Conservation (phyloP, 371 early-diverging fungal genomes). For the Mucor velutinosus region DNA sequence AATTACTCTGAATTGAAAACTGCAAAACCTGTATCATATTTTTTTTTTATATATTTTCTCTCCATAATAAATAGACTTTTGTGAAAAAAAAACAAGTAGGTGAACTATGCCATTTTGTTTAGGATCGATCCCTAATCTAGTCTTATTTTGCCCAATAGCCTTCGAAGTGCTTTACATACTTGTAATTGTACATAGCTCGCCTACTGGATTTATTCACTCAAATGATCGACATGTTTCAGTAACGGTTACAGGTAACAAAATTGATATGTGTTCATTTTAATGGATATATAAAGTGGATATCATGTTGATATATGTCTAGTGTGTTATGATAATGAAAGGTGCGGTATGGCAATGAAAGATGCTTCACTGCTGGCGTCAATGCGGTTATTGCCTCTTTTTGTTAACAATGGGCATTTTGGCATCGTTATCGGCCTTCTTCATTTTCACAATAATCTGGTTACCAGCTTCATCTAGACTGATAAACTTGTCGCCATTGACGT, state of each 20-base stretch:
- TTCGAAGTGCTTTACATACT: too few relatives aligned
- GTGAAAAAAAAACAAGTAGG: too few relatives aligned
- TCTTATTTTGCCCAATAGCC: too few relatives aligned
- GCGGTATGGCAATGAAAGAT: too few relatives aligned
- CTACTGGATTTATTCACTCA: too few relatives aligned
- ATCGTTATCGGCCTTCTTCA: constrained; percentile 48
- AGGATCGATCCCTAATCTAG: too few relatives aligned
- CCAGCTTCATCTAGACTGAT: constrained; percentile 49
- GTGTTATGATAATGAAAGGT: too few relatives aligned
- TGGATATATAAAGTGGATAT: background rate
- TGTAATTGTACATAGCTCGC: too few relatives aligned
- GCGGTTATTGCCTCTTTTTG: constrained; percentile 10
- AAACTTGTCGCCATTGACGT: constrained; percentile 44
- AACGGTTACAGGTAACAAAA: background rate
- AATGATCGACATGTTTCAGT: too few relatives aligned
- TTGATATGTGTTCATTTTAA: background rate
- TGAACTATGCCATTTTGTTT: too few relatives aligned
- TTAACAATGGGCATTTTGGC: constrained; percentile 31
- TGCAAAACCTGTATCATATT: background rate
- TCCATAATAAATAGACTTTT: background rate
- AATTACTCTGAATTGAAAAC: background rate
- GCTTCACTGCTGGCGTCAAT: background rate
- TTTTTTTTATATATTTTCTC: background rate
- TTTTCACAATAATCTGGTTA: constrained; percentile 43
- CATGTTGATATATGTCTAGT: background rate